Conservation (phyloP, 2,329 filamentous ascomycete genomes). For the Shiraia bambusicola region DNA sequence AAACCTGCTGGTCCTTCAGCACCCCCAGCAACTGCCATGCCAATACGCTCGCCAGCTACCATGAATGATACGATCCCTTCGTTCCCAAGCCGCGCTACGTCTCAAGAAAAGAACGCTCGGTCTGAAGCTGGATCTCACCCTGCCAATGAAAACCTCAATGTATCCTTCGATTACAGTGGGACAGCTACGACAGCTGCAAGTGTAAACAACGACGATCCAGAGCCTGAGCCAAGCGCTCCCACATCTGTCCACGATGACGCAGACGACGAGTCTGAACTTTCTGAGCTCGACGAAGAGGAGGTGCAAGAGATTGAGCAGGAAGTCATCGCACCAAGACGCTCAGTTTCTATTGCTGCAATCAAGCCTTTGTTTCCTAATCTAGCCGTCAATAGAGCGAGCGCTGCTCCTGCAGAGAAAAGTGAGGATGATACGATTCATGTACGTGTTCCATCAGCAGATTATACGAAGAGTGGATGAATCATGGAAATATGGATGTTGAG, state of each 20-base stretch:
- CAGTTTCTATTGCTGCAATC: slow-evolving; percentile 15
- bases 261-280: slow-evolving; percentile 58
- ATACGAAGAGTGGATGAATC: no score
- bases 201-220: slow-evolving; percentile 34
- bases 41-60: slow-evolving; percentile 37
- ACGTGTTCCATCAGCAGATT: neutral
- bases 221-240: slow-evolving; percentile 53
- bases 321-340: slow-evolving; percentile 14
- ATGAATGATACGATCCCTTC: slow-evolving; percentile 17
- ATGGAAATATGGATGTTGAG: no score
- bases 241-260: slow-evolving; percentile 58
- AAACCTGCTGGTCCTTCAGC: slow-evolving; percentile 41
- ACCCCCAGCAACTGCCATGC: slow-evolving; percentile 28
- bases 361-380: slow-evolving; percentile 34
- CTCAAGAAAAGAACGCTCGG: slow-evolving; percentile 21
- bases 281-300: slow-evolving; percentile 51
- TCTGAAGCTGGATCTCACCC: slow-evolving; percentile 3
- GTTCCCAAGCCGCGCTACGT: slow-evolving; percentile 9
- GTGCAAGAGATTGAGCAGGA: slow-evolving; percentile 38
- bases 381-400: slow-evolving; percentile 10
- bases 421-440: slow-evolving; percentile 4
- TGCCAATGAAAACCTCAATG: slow-evolving; percentile 17
- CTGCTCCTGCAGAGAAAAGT: neutral
- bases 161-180: slow-evolving; percentile 34
- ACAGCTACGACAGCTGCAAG: slow-evolving; percentile 43